A percentile compares a stretch with the other conserved stretches of the same genome.
Evolutionary conservation across 257 asterid genomes (phyloP).

Genomic region (Solanum corneliomulleri): DNA sequence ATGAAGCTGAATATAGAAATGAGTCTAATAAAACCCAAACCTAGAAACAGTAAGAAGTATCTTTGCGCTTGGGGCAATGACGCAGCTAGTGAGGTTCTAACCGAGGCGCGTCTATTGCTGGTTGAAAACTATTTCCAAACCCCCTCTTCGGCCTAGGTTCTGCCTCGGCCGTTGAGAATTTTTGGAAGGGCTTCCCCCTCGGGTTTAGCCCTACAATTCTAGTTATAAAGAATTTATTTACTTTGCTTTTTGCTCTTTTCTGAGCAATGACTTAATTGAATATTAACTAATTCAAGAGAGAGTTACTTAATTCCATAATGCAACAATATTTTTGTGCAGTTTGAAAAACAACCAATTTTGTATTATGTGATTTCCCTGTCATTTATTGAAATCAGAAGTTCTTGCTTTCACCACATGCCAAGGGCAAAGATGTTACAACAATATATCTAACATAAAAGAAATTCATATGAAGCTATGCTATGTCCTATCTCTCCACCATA

Average conservation of each 20-base stretch:
- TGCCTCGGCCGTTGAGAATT: conserved; percentile 8
- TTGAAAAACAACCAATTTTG: no score
- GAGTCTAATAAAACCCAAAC: background rate
- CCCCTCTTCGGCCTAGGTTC: conserved; percentile 15
- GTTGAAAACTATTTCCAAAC: conserved; percentile 24
- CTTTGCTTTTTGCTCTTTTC: background rate
- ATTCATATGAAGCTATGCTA: background rate
- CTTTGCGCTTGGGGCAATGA: conserved; percentile 34
- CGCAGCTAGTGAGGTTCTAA: conserved; percentile 29
- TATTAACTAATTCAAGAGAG: no score
- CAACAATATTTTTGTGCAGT: no score
- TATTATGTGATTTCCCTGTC: no score
- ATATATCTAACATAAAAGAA: background rate
- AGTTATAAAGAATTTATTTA: background rate
- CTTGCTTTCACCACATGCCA: background rate
- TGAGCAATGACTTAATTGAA: no score
- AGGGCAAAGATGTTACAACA: background rate
- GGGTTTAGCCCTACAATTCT: background rate
- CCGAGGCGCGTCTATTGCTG: conserved; percentile 31
- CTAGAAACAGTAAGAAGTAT: fast-evolving
- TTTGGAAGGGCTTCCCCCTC: conserved; percentile 20
- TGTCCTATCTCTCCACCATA: background rate
- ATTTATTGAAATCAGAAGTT: no score
- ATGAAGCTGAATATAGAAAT: background rate
- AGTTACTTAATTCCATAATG: no score